Evolutionary conservation across 768 basidiomycete species (phyloP).

Genomic region (Tricholoma bakamatsutake): DNA sequence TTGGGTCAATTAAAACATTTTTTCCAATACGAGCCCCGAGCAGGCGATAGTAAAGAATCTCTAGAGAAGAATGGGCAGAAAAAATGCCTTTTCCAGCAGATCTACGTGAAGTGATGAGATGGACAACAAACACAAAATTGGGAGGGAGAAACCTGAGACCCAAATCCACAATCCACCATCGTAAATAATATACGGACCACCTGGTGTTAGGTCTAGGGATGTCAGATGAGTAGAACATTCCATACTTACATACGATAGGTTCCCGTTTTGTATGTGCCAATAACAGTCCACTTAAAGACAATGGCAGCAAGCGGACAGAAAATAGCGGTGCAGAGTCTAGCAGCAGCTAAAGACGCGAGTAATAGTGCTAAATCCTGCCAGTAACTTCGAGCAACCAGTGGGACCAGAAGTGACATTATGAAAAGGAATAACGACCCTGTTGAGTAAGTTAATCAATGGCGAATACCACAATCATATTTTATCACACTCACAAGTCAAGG

Average conservation of each 20-base stretch:
- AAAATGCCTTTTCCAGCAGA: constrained; percentile 39
- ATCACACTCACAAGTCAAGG: constrained; percentile 30
- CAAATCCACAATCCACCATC: constrained; percentile 41
- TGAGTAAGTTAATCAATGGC: neutral
- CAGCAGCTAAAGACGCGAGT: constrained; percentile 27
- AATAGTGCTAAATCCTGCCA: constrained; percentile 32
- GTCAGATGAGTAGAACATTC: neutral
- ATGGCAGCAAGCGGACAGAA: constrained; percentile 35
- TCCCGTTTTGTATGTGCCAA: constrained; percentile 35
- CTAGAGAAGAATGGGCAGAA: constrained; percentile 28
- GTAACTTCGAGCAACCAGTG: constrained; percentile 21
- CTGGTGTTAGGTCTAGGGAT: constrained; percentile 8
- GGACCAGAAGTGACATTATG: constrained; percentile 29
- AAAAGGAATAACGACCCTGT: constrained; percentile 36
- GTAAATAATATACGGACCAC: constrained; percentile 37
- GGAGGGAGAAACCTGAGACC: constrained; percentile 20
- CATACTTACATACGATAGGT: constrained; percentile 29
- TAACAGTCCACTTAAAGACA: constrained; percentile 41
- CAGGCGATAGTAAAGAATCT: constrained; percentile 37
- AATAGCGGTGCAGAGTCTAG: constrained; percentile 28
- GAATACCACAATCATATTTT: neutral
- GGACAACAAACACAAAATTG: neutral
- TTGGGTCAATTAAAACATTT: constrained; percentile 32
- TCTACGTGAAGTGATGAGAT: constrained; percentile 9
- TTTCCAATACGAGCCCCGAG: constrained; percentile 39